Base-by-base conservation (phyloP, 1,284 basidiomycete genomes). In the Pseudozyma hubeiensis region DNA sequence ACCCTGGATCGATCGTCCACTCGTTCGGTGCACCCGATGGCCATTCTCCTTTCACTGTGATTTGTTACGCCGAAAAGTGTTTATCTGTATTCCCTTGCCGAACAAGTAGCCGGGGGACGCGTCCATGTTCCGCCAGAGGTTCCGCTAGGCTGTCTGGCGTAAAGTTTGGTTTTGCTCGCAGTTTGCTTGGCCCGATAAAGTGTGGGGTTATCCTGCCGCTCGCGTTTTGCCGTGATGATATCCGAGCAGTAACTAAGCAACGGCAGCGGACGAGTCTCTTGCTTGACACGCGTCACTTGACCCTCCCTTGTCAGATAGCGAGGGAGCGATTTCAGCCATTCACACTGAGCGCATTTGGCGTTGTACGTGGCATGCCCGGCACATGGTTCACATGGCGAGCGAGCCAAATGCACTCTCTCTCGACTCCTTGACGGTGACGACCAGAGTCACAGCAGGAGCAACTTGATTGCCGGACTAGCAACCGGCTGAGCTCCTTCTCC, bases 131-230 rank as follows among this genome's bases (percentile, higher is more conserved):
- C 62, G 68, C 68, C 35, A 71, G 62, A 71, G 51, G 53, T 64
- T 70, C 62, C 62, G 61, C 67, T 47, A 70, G 67, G 19, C 1
- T 7, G 17, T 45, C 67, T 70, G 61, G 67, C 62, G 67, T 64
- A 70, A 64, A 57, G 67, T 47, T 35, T 53, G 16, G 14, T 33
- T 34, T 31, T 17, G 24, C 24, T 24, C 24, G 24, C 24, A 24
- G 24, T 9, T 37, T 8, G 35, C 35, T 37, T 37, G 8, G 8
- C 13, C 40, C 7, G 40, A 41, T 16, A 24, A 24, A 24, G 24
- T 41, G 40, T 41, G 19, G 41, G 29, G 49, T 24, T 55, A 24
- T 43, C 24, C 13, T 8, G 34, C 17, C 14, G 7, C 39, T n/a
- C 8, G 7, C 39, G 5, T 39, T 11, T 61, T 56, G 64, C 64